These are phyloP conservation scores for Curvularia eragrostidis DNA, from an alignment of 2,329 filamentous ascomycete species.

Conservation along the genomic window DNA sequence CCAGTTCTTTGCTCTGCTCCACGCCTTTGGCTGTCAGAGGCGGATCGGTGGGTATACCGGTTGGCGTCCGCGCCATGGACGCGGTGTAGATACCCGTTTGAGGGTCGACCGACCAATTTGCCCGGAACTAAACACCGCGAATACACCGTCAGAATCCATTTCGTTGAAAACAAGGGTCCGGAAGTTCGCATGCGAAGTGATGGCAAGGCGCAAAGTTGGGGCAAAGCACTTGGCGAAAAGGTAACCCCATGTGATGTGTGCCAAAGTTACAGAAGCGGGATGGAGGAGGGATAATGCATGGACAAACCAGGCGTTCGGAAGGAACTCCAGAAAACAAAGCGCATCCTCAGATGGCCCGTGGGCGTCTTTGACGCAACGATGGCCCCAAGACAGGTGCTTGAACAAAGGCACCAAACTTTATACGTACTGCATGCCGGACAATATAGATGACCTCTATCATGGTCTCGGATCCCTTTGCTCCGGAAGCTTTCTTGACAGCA, in stretches of 20 bases:
- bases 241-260: conserved; percentile 16
- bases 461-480: conserved; percentile 7
- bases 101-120: conserved; percentile 86
- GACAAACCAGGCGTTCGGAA: conserved; percentile 9
- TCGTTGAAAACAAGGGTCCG: conserved; percentile 15
- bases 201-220: neutral
- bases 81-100: conserved; percentile 79
- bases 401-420: conserved; percentile 17
- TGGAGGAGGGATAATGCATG: conserved; percentile 17
- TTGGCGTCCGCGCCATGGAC: conserved; percentile 71
- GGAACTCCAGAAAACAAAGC: conserved; percentile 15
- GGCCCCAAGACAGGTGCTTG: neutral
- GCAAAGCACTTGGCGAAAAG: conserved; percentile 7
- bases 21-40: conserved; percentile 87
- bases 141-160: conserved; percentile 28
- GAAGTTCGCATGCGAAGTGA: conserved; percentile 1
- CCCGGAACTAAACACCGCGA: conserved; percentile 70
- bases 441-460: conserved; percentile 59
- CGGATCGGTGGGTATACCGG: conserved; percentile 86
- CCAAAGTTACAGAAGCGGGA: conserved; percentile 8
- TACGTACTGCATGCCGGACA: conserved; percentile 59
- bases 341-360: conserved; percentile 15
- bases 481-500: conserved; percentile 5
- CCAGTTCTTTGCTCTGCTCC: conserved; percentile 80
- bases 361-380: conserved; percentile 15